A percentile compares a stretch with the other conserved stretches of the same genome.
Conservation (phyloP, 306 rosid species). For the Betula pendula region DNA sequence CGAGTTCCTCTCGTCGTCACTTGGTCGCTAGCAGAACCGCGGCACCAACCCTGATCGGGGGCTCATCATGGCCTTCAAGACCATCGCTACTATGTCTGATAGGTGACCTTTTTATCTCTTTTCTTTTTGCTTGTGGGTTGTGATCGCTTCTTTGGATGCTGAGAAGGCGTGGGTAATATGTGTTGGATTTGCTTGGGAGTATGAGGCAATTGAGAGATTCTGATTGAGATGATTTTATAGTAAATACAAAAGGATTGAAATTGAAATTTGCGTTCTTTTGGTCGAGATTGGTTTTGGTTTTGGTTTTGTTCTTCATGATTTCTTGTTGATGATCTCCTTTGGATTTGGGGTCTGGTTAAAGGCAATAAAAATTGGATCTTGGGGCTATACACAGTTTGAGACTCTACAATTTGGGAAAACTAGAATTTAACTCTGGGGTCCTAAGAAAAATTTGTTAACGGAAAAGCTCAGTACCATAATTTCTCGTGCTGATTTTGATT, state of each 20-base stretch:
- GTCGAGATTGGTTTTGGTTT: neutral
- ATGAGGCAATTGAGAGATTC: neutral
- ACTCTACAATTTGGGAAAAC: neutral
- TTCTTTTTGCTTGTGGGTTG: neutral
- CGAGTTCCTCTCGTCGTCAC: constrained; percentile 79
- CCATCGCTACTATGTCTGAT: constrained; percentile 95
- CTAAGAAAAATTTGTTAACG: neutral
- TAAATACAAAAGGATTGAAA: neutral
- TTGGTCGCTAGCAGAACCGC: constrained; percentile 98
- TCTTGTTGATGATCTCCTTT: neutral
- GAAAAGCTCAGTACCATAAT: neutral
- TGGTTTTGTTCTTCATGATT: too few species aligned
- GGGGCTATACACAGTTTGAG: neutral
- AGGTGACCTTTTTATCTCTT: constrained; percentile 47
- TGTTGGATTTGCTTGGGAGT: neutral
- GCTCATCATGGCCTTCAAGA: constrained; percentile 75
- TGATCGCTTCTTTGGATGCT: constrained; percentile 6
- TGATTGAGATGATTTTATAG: neutral
- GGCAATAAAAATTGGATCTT: neutral
- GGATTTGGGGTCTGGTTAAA: neutral
- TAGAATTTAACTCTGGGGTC: neutral
- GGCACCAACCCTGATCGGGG: constrained; percentile 93
- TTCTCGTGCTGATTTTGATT: neutral
- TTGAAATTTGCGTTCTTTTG: neutral
- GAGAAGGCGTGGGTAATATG: constrained; percentile 2